Evolutionary conservation across 164 flowering plant genomes (phyloP).

Genomic region (Hamamelis virginiana): DNA sequence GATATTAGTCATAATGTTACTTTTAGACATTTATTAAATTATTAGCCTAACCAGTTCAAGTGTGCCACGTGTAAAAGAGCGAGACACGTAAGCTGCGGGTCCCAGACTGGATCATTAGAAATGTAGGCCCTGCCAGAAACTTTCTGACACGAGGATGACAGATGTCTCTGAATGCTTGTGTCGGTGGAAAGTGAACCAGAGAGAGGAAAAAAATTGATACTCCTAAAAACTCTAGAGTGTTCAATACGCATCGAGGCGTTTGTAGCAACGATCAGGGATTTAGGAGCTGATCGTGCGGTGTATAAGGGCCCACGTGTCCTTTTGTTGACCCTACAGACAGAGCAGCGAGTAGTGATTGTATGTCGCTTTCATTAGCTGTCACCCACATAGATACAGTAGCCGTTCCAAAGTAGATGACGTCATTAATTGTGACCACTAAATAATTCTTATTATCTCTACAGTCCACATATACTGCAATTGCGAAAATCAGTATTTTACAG

Average conservation of each 20-base stretch:
- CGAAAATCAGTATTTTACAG: too few relatives aligned
- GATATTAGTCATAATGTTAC: not conserved
- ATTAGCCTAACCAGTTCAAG: not conserved
- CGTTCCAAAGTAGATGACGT: not conserved
- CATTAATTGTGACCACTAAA: not conserved
- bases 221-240: not conserved
- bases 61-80: not conserved
- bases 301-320: not conserved
- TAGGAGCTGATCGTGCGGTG: not conserved
- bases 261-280: not conserved
- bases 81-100: not conserved
- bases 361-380: conserved; percentile 3
- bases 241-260: not conserved
- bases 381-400: not conserved
- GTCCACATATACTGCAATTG: too few relatives aligned
- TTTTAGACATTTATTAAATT: not conserved
- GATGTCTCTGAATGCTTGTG: not conserved
- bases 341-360: not conserved
- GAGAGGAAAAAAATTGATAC: not conserved
- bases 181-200: not conserved
- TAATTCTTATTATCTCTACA: too few relatives aligned
- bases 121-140: not conserved
- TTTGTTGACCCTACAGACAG: not conserved
- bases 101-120: not conserved
- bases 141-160: not conserved